Percentiles rank a stretch among this genome's conserved stretches.
Conservation (phyloP, 306 rosid species). For the Gastrolobium bilobum region DNA sequence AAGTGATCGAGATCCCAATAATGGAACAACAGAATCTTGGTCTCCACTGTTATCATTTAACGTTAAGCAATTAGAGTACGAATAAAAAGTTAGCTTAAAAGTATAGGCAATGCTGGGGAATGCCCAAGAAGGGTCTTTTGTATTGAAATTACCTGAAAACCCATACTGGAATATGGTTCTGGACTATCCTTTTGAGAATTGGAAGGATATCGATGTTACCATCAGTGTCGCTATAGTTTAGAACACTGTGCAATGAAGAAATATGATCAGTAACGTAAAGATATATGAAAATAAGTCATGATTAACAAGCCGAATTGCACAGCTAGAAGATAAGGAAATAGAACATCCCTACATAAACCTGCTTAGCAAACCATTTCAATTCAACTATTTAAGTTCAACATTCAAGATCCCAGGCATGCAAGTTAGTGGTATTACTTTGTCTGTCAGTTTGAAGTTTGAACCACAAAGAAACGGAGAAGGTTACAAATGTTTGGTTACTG, state of each 20-base stretch:
- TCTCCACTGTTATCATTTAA: slow-evolving; percentile 69
- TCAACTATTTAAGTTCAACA: not conserved
- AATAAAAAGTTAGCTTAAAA: not conserved
- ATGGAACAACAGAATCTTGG: slow-evolving; percentile 84
- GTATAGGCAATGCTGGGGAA: not conserved
- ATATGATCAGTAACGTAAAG: not conserved
- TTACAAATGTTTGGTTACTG: no score
- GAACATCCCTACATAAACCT: not conserved
- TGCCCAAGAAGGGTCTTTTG: not conserved
- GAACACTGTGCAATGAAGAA: slow-evolving; percentile 50
- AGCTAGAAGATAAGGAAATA: not conserved
- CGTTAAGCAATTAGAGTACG: not conserved
- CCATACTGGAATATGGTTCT: slow-evolving; percentile 78
- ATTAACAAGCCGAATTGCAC: not conserved
- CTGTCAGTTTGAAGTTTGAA: no score
- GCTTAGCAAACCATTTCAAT: not conserved
- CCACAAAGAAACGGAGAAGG: no score
- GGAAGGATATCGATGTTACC: slow-evolving; percentile 79
- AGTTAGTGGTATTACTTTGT: no score
- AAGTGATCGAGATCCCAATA: slow-evolving; percentile 82
- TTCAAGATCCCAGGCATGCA: no score
- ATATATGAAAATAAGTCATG: not conserved
- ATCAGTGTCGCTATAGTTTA: slow-evolving; percentile 72
- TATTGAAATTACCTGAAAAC: slow-evolving; percentile 72
- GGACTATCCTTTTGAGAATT: slow-evolving; percentile 72